Base-by-base conservation (phyloP, 116 monocot species). In the Posidonia oceanica region DNA sequence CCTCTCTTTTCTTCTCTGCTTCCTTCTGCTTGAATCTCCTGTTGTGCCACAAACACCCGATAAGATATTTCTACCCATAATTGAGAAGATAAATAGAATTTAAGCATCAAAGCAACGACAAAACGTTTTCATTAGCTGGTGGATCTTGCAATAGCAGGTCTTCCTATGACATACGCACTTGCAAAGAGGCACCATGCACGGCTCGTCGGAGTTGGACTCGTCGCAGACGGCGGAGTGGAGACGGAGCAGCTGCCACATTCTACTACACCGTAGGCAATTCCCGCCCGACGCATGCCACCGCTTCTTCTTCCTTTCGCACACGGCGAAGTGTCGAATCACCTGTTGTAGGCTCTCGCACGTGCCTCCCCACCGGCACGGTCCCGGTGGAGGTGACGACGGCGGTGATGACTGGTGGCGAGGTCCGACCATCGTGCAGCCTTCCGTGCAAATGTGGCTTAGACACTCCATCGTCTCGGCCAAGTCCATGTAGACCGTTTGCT, bases 181-280 rank as follows among this genome's bases (percentile, higher is more conserved):
- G 94, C 90, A 94, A 37, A 94, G 80, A 3, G 90, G 94, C 16
- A 90, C 88, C 18, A 69, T 83, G 82, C 90, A 94, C 15, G 74
- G 17, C 5, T 72, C 11, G 29, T 29, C 29, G 29, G 29, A 29
- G 29, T 29, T 1, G 1, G 53, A 2, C 15, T 62, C 72, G 58
- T 78, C 86, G 66, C 90, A 94, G 63, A 82, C 22, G 66, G 80
- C 65, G 73, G 90, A 81, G 65, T 90, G 91, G 51, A 90, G 94
- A 66, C 84, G 85, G 69, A 90, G 76, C 39, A 90, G 79, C 70
- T 86, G 88, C 82, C 80, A 72, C 87, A 85, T 86, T 2, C 84
- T 73, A 66, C 70, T 82, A 75, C 90, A 88, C 17, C 71, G 83
- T 0, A 54, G 12, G 75, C 88, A 96, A 4, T 38, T 52, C 0